These are phyloP conservation scores for Phytopythium kandeliae DNA, from an alignment of 352 stramenopile genomes.

Conservation along the genomic window DNA sequence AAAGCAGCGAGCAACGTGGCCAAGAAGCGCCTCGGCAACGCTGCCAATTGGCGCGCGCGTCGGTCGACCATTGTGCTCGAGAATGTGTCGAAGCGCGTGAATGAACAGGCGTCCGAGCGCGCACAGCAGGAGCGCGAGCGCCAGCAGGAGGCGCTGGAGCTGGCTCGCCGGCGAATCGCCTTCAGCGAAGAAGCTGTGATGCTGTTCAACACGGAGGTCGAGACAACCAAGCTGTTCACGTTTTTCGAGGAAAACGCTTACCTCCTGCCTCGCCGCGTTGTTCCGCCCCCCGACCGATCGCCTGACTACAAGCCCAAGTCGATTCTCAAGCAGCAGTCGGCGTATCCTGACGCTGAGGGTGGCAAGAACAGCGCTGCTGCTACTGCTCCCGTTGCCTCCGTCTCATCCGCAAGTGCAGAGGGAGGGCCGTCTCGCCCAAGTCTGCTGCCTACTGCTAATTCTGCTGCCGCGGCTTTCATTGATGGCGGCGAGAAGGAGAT, in stretches of 20 bases:
- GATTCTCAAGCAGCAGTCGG: constrained; percentile 2
- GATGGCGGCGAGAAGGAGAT: neutral
- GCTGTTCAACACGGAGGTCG: constrained; percentile 30
- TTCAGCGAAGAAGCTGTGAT: constrained; percentile 17
- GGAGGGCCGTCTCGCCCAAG: neutral
- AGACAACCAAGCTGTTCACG: constrained; percentile 25
- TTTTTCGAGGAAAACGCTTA: neutral
- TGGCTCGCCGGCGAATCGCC: constrained; percentile 23
- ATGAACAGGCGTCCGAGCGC: constrained; percentile 11
- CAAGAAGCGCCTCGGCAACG: constrained; percentile 25
- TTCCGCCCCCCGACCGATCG: neutral
- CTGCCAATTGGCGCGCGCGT: constrained; percentile 38
- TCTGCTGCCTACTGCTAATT: neutral
- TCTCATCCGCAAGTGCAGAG: neutral
- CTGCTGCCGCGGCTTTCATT: neutral
- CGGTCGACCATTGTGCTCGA: constrained; percentile 45
- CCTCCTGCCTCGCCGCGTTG: neutral
- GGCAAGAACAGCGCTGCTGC: neutral
- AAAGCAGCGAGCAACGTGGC: constrained; percentile 18
- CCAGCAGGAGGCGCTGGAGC: constrained; percentile 16
- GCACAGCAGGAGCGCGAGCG: constrained; percentile 16
- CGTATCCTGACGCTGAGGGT: neutral
- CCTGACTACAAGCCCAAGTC: constrained; percentile 1
- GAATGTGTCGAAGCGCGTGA: constrained; percentile 31
- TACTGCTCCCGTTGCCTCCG: neutral